Conservation (phyloP, 306 rosid species). For the Sindora glabra region DNA sequence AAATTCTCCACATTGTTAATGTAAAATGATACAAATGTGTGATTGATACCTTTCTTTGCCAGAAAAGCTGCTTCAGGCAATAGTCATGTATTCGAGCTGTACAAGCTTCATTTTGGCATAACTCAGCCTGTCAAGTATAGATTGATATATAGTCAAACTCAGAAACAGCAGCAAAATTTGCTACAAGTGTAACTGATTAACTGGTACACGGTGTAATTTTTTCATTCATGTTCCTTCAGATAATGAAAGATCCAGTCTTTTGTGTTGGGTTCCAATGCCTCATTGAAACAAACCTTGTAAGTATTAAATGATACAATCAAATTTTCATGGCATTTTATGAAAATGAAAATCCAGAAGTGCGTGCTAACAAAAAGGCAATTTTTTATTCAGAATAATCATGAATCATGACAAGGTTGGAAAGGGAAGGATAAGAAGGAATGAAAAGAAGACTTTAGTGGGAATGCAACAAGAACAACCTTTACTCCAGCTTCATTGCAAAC, state of each 20-base stretch:
- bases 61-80: slow-evolving; percentile 64
- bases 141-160: slow-evolving; percentile 17
- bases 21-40: not conserved
- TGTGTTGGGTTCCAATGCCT: not conserved
- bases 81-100: slow-evolving; percentile 61
- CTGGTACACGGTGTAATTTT: not conserved
- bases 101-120: slow-evolving; percentile 69
- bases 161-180: not conserved
- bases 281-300: not conserved
- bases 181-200: not conserved
- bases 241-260: not conserved
- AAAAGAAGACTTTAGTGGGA: not conserved
- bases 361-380: not conserved
- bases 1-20: not conserved
- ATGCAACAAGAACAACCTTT: slow-evolving; percentile 47
- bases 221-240: not conserved
- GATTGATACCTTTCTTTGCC: slow-evolving; percentile 44
- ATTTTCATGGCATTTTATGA: not conserved
- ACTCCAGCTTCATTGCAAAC: slow-evolving; percentile 96
- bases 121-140: slow-evolving; percentile 46
- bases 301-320: not conserved
- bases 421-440: not conserved
- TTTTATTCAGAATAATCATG: slow-evolving; percentile 4
- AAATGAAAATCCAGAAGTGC: slow-evolving; percentile 2
- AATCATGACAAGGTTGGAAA: no score